Evolutionary conservation across 129 eudicot species (phyloP).

Genomic region (Artemisia tridentata): DNA sequence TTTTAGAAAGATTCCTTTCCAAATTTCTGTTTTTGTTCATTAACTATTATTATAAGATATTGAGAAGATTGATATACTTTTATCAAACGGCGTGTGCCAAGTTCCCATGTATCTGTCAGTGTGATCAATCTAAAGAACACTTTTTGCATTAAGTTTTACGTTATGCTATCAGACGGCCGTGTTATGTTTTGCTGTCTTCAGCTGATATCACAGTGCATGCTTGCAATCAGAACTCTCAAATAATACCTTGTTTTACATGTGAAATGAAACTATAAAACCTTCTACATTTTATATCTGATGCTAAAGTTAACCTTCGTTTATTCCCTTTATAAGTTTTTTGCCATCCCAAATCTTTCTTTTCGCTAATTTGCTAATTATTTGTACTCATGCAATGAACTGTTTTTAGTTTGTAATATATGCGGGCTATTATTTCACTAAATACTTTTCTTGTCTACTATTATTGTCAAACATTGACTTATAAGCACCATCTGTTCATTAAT

Average conservation of each 20-base stretch:
- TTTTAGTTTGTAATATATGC: conserved; percentile 1
- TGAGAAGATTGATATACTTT: too few relatives aligned
- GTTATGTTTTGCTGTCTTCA: conserved; percentile 12
- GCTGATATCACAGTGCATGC: not conserved
- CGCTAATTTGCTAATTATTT: not conserved
- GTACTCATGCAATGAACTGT: not conserved
- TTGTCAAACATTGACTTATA: conserved; percentile 21
- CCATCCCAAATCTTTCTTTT: conserved; percentile 6
- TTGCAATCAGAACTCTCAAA: conserved; percentile 5
- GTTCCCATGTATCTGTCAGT: not conserved
- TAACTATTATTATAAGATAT: too few relatives aligned
- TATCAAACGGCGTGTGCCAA: not conserved
- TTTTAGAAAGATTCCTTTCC: not conserved
- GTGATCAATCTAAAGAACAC: not conserved
- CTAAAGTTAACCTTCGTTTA: conserved; percentile 5
- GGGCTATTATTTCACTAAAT: not conserved
- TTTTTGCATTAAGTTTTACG: not conserved
- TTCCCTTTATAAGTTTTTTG: conserved; percentile 8
- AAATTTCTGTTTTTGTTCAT: conserved; percentile 13
- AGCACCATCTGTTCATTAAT: conserved; percentile 36
- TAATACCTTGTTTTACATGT: not conserved
- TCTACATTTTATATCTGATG: not conserved
- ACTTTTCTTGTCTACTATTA: conserved; percentile 13
- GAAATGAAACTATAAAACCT: not conserved
- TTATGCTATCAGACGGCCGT: conserved; percentile 1